Base-by-base conservation (phyloP, 345 rosid genomes). In the Euclidium syriacum region DNA sequence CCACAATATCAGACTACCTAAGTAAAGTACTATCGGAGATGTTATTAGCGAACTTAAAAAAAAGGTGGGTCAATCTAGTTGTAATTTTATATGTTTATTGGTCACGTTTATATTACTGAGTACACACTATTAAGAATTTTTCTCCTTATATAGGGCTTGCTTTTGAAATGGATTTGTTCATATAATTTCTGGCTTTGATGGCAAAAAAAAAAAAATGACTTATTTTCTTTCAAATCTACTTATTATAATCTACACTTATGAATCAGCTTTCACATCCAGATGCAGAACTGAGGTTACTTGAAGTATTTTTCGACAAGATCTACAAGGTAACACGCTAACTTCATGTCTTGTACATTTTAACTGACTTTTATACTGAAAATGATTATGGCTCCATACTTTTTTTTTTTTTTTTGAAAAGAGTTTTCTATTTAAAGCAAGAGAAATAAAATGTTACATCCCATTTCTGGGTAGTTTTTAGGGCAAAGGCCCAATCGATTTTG, bases 291-390 rank as follows among this genome's bases (percentile, higher is more conserved):
- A 80, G 99, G 71, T 77, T 94, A 64, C 86, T 94, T 51, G 96
- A 94, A 82, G 95, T 90, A 17, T 94, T 90, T 77, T 85, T 83
- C 63, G 96, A 90, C 80, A 94, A 88, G 80, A 94, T 94, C 56
- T 94, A 85, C 44, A 94, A 94, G 95, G 99, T 90, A 77, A 58
- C 52, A 18, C 10, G 56, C 71, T 42, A 71, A 34, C 8, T 43
- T 43, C 24, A 26, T 57, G 25, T 41, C 41, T 50, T 18, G 41
- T 57, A 49, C 47, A 32, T n/a, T 49, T 47, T 39, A 4, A 24
- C 33, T 18, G 19, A 26, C 11, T 0, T 23, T 49, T 19, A n/a
- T 16, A 30, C 16, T 38, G 20, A 39, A 39, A 14, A 22, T 20
- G 26, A n/a, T n/a, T n/a, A n/a, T n/a, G n/a, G n/a, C n/a, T n/a